Base-by-base conservation (phyloP, 257 asterid species). In the Rhazya stricta region DNA sequence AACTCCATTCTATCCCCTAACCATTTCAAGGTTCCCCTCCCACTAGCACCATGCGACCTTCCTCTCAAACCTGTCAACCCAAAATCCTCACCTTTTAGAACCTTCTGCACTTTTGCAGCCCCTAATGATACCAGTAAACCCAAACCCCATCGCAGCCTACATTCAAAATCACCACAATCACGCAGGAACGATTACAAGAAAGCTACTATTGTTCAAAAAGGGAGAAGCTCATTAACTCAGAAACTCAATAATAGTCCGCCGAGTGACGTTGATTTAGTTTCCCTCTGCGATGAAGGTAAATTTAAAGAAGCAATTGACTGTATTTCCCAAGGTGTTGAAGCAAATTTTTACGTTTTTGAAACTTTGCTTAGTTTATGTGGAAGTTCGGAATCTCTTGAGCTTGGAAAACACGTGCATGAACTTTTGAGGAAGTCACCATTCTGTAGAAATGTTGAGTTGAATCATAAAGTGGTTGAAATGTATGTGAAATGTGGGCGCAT, bases 371-470 rank as follows among this genome's bases (percentile, higher is more conserved):
- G 81, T 43, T 72, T 21, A 19, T 75, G 86, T 53, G n/a, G 73
- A 4, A 36, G 74, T 41, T 19, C 81, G 39, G 72, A 73, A 65
- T 82, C 80, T 18, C 78, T 76, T 46, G 86, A 82, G 46, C 77
- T 80, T 16, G 81, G 83, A 62, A 71, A 63, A 71, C 80, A 53
- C 60, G 76, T 85, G 41, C 88, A 85, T 30, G 86, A 80, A 67
- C 74, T 75, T 32, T 27, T 85, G 77, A 58, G 74, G 68, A 77
- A 63, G 57, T 82, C 88, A 1, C 79, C 77, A 0, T 78, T 61
- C 19, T 23, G 84, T 62, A 80, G 75, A 58, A 82, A 82, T 71
- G 74, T 74, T 46, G 80, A 82, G 80, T 36, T 85, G 86, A 85
- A 76, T 53, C 46, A 63, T 50, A 85, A 73, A 36, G 1, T 85